These are phyloP conservation scores for Quercus wislizeni DNA, from an alignment of 306 rosid genomes.

Conservation along the genomic window DNA sequence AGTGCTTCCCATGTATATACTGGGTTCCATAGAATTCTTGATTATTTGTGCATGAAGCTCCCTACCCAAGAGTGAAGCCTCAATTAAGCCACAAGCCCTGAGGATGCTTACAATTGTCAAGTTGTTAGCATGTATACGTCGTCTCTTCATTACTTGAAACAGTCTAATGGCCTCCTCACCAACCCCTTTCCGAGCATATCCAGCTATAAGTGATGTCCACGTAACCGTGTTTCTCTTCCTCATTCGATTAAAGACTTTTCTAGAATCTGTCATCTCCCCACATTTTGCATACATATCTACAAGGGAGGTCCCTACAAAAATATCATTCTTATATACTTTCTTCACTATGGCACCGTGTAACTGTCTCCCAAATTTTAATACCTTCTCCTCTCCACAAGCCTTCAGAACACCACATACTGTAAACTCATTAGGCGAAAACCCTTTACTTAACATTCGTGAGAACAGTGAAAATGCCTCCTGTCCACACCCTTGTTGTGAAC, in stretches of 20 bases:
- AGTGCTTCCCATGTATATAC: conserved; percentile 58
- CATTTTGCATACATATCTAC: conserved; percentile 91
- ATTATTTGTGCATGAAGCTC: conserved; percentile 82
- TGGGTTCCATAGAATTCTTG: conserved; percentile 39
- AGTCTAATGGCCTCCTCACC: conserved; percentile 70
- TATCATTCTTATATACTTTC: conserved; percentile 61
- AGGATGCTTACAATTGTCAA: conserved; percentile 67
- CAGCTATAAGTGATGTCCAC: conserved; percentile 92
- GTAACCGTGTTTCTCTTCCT: conserved; percentile 74
- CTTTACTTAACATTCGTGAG: conserved; percentile 59
- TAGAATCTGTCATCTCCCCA: conserved; percentile 63
- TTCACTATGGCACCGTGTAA: conserved; percentile 70
- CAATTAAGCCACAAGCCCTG: conserved; percentile 74
- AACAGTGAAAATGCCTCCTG: conserved; percentile 56
- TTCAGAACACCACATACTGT: conserved; percentile 71
- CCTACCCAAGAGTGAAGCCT: conserved; percentile 53
- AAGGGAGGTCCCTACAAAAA: conserved; percentile 75
- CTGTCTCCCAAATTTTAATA: conserved; percentile 63
- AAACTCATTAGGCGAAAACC: conserved; percentile 71
- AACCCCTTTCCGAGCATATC: conserved; percentile 75
- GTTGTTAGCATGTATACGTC: conserved; percentile 51
- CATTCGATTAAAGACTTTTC: conserved; percentile 65
- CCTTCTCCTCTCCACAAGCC: conserved; percentile 79
- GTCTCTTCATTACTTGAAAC: conserved; percentile 64
- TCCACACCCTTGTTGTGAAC: conserved; percentile 76